Percentiles rank a stretch among this genome's conserved stretches.
Evolutionary conservation across 768 basidiomycete genomes (phyloP).

Genomic region (Leccinum arenicola): DNA sequence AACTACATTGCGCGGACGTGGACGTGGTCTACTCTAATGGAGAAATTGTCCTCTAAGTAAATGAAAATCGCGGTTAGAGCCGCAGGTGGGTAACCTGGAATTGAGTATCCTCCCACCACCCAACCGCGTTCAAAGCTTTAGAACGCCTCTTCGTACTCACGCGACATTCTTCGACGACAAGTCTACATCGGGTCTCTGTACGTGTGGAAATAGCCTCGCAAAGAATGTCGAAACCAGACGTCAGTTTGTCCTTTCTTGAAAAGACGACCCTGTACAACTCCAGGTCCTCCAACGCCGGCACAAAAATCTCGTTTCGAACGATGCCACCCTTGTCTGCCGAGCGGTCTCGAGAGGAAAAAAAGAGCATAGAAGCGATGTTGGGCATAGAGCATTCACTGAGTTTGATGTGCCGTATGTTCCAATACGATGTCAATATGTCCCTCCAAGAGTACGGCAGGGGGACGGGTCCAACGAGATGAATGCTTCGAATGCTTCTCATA

Average conservation of each 20-base stretch:
- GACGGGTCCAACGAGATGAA: not conserved
- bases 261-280: not conserved
- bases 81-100: not conserved
- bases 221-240: not conserved
- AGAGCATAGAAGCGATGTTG: not conserved
- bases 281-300: not conserved
- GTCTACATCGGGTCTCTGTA: not conserved
- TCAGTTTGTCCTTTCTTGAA: not conserved
- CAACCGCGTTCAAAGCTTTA: not conserved
- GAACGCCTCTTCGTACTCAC: not conserved
- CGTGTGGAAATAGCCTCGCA: not conserved
- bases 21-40: not conserved
- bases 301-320: not conserved
- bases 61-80: not conserved
- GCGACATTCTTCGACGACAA: not conserved
- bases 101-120: not conserved
- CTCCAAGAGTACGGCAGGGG: slow-evolving; percentile 2
- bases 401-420: slow-evolving; percentile 1
- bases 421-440: not conserved
- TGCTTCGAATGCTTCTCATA: not conserved
- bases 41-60: not conserved
- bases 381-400: not conserved
- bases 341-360: not conserved
- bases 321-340: not conserved
- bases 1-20: no score